Percentiles rank a stretch among this genome's conserved stretches.
Conservation (phyloP, 345 rosid species). For the Populus tremula region DNA sequence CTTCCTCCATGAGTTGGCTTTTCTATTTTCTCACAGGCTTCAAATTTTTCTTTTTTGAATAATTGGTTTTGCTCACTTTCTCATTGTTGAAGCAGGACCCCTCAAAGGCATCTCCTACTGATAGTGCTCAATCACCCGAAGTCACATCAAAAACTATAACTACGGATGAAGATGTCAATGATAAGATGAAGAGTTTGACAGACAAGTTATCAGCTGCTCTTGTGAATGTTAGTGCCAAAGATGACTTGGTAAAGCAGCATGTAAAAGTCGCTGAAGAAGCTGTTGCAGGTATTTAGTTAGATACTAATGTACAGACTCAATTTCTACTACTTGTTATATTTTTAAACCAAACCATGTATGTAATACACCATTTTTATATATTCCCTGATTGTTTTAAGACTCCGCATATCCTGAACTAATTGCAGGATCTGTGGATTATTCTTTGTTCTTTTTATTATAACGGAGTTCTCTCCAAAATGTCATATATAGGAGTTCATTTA, state of each 20-base stretch:
- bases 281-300: conserved; percentile 54
- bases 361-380: neutral
- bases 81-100: conserved; percentile 46
- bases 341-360: too few species aligned
- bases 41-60: neutral
- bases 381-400: neutral
- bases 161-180: conserved; percentile 45
- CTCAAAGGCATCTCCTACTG: conserved; percentile 51
- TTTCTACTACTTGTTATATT: neutral
- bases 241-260: conserved; percentile 84
- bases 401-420: neutral
- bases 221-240: conserved; percentile 65
- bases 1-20: neutral
- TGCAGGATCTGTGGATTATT: neutral
- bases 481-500: neutral
- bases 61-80: conserved; percentile 7
- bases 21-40: neutral
- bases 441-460: neutral
- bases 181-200: conserved; percentile 47
- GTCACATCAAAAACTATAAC: conserved; percentile 42
- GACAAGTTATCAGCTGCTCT: conserved; percentile 75
- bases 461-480: neutral
- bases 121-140: conserved; percentile 48
- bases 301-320: neutral
- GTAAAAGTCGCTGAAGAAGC: conserved; percentile 98